Percentiles rank a stretch among this genome's conserved stretches.
phyloP scores from a whole-genome alignment of 148 eudicot species.

The Cornus controversa region DNA sequence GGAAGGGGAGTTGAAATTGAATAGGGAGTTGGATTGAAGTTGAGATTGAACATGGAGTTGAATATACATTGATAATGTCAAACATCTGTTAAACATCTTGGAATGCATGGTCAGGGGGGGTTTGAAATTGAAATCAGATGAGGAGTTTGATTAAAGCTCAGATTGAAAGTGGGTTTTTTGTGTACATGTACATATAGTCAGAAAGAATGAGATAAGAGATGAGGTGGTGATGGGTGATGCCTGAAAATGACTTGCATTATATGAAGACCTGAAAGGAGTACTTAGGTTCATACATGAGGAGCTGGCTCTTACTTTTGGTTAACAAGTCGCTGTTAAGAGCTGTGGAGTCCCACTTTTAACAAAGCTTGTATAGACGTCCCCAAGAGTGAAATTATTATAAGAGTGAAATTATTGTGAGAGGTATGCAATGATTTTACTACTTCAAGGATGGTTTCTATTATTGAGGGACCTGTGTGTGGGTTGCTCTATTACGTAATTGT shows the following conservation, averaged over 20 bases:
- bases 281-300: not conserved
- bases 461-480: conserved; percentile 6
- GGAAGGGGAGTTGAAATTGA: not conserved
- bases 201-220: not conserved
- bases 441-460: conserved; percentile 2
- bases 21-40: not conserved
- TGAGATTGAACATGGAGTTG: not conserved
- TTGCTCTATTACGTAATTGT: conserved; percentile 1
- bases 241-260: conserved; percentile 18
- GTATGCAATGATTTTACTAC: not conserved
- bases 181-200: not conserved
- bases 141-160: not conserved
- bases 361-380: not conserved
- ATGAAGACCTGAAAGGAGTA: not conserved
- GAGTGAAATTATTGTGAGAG: not conserved
- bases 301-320: not conserved
- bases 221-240: not conserved
- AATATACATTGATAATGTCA: not conserved
- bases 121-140: not conserved
- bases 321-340: not conserved
- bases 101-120: not conserved
- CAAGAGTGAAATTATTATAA: not conserved
- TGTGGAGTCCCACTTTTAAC: not conserved
- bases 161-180: not conserved
- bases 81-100: not conserved